Conservation (phyloP, 257 asterid genomes). For the Marsdenia floribunda region DNA sequence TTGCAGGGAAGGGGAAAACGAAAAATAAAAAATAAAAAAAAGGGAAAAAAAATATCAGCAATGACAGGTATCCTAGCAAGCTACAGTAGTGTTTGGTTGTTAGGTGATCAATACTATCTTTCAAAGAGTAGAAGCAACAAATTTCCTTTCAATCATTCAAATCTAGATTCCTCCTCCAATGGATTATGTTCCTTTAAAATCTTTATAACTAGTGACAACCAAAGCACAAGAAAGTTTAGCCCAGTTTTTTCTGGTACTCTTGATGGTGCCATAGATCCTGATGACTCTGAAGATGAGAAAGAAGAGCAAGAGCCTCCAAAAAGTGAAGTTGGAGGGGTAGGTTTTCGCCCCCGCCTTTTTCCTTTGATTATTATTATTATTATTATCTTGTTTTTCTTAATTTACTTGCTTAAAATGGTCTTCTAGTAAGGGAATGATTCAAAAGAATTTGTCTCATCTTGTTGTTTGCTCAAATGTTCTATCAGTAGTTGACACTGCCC, state of each 20-base stretch:
- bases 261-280: slow-evolving; percentile 36
- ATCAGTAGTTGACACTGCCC: neutral
- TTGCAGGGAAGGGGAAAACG: neutral
- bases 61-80: slow-evolving; percentile 61
- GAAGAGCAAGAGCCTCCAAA: slow-evolving; percentile 30
- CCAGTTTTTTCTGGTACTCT: slow-evolving; percentile 45
- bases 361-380: neutral
- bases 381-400: neutral
- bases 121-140: slow-evolving; percentile 29
- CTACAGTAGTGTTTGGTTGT: slow-evolving; percentile 43
- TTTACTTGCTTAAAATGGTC: neutral
- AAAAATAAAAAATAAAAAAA: neutral
- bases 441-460: neutral
- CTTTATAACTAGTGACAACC: slow-evolving; percentile 12
- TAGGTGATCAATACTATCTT: slow-evolving; percentile 28
- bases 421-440: neutral
- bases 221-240: slow-evolving; percentile 25
- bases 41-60: neutral
- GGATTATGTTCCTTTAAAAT: slow-evolving; percentile 21
- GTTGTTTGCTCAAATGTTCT: neutral
- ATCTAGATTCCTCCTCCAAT: slow-evolving; percentile 28
- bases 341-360: slow-evolving; percentile 20
- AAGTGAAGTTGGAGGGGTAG: slow-evolving; percentile 44
- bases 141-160: slow-evolving; percentile 33
- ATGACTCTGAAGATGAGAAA: slow-evolving; percentile 36